Conservation (phyloP, 176 grass and related monocot genomes). For the Rhynchospora pubera region DNA sequence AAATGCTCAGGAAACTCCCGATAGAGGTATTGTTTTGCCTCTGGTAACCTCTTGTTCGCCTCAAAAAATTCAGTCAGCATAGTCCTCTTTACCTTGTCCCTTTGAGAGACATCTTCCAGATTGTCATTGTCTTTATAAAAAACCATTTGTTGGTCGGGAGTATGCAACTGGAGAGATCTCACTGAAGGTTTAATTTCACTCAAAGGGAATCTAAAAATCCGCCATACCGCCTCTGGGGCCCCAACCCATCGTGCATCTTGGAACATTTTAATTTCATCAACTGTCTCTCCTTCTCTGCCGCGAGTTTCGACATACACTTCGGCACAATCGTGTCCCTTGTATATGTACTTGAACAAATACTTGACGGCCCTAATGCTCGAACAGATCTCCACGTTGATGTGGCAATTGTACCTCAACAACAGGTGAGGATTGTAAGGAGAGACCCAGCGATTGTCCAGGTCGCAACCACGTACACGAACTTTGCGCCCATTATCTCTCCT, state of each 20-base stretch:
- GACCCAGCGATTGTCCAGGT: background rate
- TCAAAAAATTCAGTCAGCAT: background rate
- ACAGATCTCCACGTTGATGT: conserved; percentile 28
- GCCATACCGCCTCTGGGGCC: conserved; percentile 5
- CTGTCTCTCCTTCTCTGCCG: background rate
- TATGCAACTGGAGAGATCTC: background rate
- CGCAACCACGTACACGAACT: background rate
- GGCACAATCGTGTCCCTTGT: conserved; percentile 9
- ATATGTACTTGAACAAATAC: conserved; percentile 27
- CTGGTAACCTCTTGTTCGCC: too few species aligned
- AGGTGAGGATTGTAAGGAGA: background rate
- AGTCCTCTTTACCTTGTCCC: background rate
- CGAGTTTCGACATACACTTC: background rate
- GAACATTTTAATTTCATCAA: background rate
- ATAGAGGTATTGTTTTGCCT: too few species aligned
- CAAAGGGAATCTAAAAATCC: background rate
- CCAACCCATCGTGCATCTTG: conserved; percentile 12
- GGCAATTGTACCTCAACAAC: conserved; percentile 15
- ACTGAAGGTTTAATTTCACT: conserved; percentile 11
- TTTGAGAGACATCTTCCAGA: background rate
- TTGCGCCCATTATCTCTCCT: background rate
- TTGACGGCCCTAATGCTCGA: conserved; percentile 3
- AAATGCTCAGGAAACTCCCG: too few species aligned
- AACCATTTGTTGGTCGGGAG: background rate
- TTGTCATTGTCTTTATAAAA: background rate